phyloP scores from a whole-genome alignment of 441 rosid species.

The Bocquillonia castaneifolia region DNA sequence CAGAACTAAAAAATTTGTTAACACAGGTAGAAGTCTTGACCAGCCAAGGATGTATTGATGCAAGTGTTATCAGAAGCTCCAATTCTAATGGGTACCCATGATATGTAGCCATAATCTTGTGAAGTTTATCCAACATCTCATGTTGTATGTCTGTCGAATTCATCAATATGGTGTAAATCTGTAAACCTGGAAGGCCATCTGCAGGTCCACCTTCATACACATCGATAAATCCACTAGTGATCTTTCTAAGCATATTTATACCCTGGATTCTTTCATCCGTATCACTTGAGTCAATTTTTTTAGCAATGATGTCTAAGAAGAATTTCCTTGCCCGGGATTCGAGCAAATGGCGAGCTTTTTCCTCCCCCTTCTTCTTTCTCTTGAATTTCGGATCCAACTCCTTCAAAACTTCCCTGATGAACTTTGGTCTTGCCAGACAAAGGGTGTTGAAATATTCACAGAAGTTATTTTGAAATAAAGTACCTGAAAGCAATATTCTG shows the following conservation, averaged over 20 bases:
- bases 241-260: conserved; percentile 64
- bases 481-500: conserved; percentile 82
- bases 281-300: conserved; percentile 59
- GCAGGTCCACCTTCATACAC: conserved; percentile 65
- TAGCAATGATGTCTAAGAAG: conserved; percentile 71
- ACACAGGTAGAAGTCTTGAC: conserved; percentile 64
- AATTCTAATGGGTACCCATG: conserved; percentile 71
- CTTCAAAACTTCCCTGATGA: conserved; percentile 62
- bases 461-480: conserved; percentile 93
- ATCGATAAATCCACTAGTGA: conserved; percentile 74
- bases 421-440: conserved; percentile 86
- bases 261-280: conserved; percentile 81
- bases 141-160: conserved; percentile 72
- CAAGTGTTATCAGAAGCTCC: conserved; percentile 83
- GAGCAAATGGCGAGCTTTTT: conserved; percentile 60
- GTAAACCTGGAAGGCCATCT: conserved; percentile 83
- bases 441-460: conserved; percentile 92
- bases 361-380: conserved; percentile 31
- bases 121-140: conserved; percentile 55
- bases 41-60: conserved; percentile 86
- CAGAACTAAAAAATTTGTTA: conserved; percentile 44
- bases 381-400: conserved; percentile 60
- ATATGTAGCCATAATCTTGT: conserved; percentile 45
- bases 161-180: conserved; percentile 84
- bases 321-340: conserved; percentile 83